phyloP scores from a whole-genome alignment of 1,284 basidiomycete species.

The Apiotrichum domesticum region DNA sequence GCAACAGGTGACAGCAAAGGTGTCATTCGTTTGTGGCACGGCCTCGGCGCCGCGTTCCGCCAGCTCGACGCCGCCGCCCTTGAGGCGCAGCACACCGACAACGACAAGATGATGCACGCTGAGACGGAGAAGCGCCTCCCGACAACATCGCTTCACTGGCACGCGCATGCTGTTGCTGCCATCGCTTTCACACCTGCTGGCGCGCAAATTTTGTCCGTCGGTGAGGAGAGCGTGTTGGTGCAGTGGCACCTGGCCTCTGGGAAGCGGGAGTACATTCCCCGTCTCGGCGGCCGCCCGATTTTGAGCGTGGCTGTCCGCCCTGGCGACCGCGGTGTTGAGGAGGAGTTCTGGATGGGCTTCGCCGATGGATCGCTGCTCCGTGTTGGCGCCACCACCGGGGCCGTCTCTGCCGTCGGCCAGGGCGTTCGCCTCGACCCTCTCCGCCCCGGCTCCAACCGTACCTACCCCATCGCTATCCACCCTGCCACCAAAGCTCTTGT shows the following conservation, averaged over 20 bases:
- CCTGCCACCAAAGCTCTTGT: slow-evolving; percentile 66
- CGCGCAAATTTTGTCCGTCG: slow-evolving; percentile 86
- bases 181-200: slow-evolving; percentile 85
- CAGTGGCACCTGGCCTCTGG: slow-evolving; percentile 88
- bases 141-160: slow-evolving; percentile 90
- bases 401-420: slow-evolving; percentile 61
- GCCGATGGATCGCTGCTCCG: slow-evolving; percentile 78
- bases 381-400: slow-evolving; percentile 67
- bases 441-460: slow-evolving; percentile 22
- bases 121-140: slow-evolving; percentile 49
- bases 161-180: slow-evolving; percentile 88
- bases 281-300: slow-evolving; percentile 77
- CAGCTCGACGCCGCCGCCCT: slow-evolving; percentile 31
- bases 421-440: slow-evolving; percentile 40
- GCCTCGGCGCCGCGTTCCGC: slow-evolving; percentile 58
- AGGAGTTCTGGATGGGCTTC: slow-evolving; percentile 80
- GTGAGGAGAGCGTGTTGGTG: slow-evolving; percentile 91
- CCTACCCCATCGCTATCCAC: slow-evolving; percentile 60
- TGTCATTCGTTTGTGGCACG: slow-evolving; percentile 86
- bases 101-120: slow-evolving; percentile 12
- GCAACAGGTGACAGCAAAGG: slow-evolving; percentile 88
- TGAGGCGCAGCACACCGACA: slow-evolving; percentile 8
- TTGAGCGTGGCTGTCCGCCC: slow-evolving; percentile 60
- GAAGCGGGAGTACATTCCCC: slow-evolving; percentile 83
- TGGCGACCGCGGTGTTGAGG: slow-evolving; percentile 53